Conservation (phyloP, 108 stramenopile genomes). For the Cyclotella choctawhatcheeana region DNA sequence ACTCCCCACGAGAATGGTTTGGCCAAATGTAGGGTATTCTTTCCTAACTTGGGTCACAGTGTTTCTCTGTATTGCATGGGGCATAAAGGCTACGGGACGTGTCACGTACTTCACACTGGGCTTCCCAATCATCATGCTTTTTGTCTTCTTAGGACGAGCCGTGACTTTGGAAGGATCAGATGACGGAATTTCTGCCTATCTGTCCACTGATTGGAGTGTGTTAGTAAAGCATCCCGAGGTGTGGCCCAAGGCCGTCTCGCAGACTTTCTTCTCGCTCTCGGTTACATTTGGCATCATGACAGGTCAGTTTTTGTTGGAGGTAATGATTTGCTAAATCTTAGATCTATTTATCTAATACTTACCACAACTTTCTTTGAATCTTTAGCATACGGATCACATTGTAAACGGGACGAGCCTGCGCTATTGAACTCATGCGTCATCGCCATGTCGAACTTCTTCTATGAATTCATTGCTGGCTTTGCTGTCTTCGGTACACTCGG, state of each 20-base stretch:
- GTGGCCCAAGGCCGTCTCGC: constrained; percentile 67
- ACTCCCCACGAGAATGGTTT: constrained; percentile 52
- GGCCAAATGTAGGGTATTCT: constrained; percentile 52
- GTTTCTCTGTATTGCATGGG: constrained; percentile 56
- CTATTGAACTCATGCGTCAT: constrained; percentile 59
- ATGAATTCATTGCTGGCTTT: constrained; percentile 67
- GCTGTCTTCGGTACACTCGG: constrained; percentile 74
- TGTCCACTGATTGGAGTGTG: constrained; percentile 51
- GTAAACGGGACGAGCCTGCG: constrained; percentile 58
- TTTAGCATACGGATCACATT: constrained; percentile 68
- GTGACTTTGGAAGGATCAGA: constrained; percentile 44
- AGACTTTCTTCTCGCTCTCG: constrained; percentile 68
- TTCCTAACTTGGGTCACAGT: constrained; percentile 43
- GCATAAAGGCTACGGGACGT: constrained; percentile 57
- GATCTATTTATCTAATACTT: too few species aligned
- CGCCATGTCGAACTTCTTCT: constrained; percentile 53
- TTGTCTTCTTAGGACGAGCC: constrained; percentile 52
- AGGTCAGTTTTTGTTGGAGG: too few species aligned
- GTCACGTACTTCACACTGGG: constrained; percentile 65
- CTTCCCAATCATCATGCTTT: constrained; percentile 51
- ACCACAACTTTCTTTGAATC: too few species aligned
- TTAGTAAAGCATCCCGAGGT: constrained; percentile 55
- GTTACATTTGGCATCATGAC: constrained; percentile 71
- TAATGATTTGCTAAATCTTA: too few species aligned
- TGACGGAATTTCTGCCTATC: constrained; percentile 60